These are phyloP conservation scores for Penicillium italicum DNA, from an alignment of 2,329 filamentous ascomycete species.

Conservation along the genomic window DNA sequence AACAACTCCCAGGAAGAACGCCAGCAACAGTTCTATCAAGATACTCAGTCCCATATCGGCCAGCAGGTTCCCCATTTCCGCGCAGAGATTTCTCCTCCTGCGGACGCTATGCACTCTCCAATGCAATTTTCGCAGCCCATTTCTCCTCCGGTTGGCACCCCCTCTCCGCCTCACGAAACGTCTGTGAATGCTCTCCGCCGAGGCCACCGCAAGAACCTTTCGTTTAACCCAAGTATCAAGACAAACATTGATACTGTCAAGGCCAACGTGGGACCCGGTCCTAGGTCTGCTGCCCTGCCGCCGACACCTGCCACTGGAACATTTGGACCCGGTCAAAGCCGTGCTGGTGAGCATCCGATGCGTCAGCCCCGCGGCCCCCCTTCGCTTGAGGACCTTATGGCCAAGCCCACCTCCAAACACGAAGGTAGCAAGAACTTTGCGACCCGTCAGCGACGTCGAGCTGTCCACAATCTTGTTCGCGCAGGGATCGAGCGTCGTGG, in stretches of 20 bases:
- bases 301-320: conserved; percentile 75
- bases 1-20: conserved; percentile 54
- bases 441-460: conserved; percentile 83
- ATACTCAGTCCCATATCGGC: conserved; percentile 46
- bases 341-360: conserved; percentile 88
- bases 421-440: conserved; percentile 98
- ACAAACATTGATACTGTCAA: conserved; percentile 45
- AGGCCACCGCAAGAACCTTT: conserved; percentile 85
- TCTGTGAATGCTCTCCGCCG: conserved; percentile 90
- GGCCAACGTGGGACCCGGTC: conserved; percentile 58
- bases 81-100: conserved; percentile 78
- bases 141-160: conserved; percentile 58
- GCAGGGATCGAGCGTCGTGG: conserved; percentile 80
- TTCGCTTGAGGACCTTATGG: conserved; percentile 81
- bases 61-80: conserved; percentile 62
- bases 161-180: conserved; percentile 69
- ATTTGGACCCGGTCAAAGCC: conserved; percentile 88
- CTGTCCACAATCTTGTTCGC: conserved; percentile 85
- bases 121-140: conserved; percentile 63
- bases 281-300: conserved; percentile 77
- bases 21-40: conserved; percentile 30
- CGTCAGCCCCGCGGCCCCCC: conserved; percentile 93
- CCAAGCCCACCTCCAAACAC: conserved; percentile 85
- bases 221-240: conserved; percentile 57
- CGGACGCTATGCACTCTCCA: conserved; percentile 55